Evolutionary conservation across 805 yeast genomes (phyloP).

Genomic region (Sugiyamaella floridensis): DNA sequence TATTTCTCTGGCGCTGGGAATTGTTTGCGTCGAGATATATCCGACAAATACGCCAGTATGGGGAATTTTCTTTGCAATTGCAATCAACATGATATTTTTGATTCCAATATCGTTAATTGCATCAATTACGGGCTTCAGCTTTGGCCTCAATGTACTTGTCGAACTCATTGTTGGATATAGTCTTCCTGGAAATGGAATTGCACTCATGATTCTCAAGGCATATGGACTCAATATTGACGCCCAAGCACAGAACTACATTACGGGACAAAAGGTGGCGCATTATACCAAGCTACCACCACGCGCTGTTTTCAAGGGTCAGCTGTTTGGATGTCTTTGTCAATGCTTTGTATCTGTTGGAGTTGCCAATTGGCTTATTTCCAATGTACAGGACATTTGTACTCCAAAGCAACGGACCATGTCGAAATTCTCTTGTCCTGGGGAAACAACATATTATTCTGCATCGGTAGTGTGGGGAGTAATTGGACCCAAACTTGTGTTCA

Average conservation of each 20-base stretch:
- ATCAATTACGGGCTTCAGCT: conserved; percentile 50
- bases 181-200: conserved; percentile 52
- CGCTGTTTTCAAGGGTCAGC: conserved; percentile 31
- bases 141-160: conserved; percentile 55
- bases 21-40: conserved; percentile 18
- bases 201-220: conserved; percentile 51
- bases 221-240: conserved; percentile 40
- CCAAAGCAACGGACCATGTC: conserved; percentile 21
- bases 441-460: conserved; percentile 43
- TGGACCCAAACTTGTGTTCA: conserved; percentile 44
- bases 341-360: conserved; percentile 24
- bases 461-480: conserved; percentile 40
- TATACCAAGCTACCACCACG: conserved; percentile 36
- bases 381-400: conserved; percentile 26
- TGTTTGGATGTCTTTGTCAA: neutral
- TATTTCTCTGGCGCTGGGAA: conserved; percentile 32
- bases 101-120: conserved; percentile 56
- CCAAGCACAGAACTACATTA: conserved; percentile 56
- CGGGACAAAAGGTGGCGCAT: conserved; percentile 44
- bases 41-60: conserved; percentile 34
- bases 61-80: conserved; percentile 53
- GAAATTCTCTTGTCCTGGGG: conserved; percentile 33
- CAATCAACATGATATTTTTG: conserved; percentile 49
- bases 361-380: conserved; percentile 28
- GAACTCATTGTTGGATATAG: conserved; percentile 61